phyloP scores from a whole-genome alignment of 75 land plant genomes.

The Picea sitchensis region DNA sequence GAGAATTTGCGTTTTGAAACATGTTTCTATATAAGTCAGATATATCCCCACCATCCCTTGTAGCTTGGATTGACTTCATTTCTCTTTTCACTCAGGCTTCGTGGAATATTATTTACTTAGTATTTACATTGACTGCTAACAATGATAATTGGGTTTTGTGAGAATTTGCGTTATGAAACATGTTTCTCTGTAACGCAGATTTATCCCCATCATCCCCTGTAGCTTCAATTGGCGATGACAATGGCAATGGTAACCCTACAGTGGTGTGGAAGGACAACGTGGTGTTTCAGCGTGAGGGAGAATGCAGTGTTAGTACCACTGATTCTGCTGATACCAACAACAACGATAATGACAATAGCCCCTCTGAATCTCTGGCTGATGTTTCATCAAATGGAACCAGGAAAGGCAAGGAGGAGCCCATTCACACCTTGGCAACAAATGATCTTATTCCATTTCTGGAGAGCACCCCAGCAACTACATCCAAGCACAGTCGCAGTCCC shows the following conservation, averaged over 20 bases:
- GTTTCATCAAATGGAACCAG: slow-evolving; percentile 1
- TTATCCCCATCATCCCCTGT: background rate
- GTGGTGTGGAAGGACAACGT: slow-evolving; percentile 8
- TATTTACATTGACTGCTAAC: too few species aligned
- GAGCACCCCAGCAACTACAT: background rate
- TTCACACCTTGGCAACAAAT: background rate
- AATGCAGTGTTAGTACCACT: background rate
- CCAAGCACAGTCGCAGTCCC: background rate
- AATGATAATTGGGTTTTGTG: too few species aligned
- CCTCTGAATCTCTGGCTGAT: background rate
- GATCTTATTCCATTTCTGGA: background rate
- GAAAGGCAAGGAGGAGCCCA: background rate
- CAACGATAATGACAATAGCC: background rate
- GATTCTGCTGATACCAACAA: background rate
- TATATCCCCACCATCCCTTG: background rate
- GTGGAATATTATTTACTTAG: too few species aligned
- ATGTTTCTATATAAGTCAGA: background rate
- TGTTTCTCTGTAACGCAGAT: background rate
- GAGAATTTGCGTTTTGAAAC: too few species aligned
- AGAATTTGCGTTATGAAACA: too few species aligned
- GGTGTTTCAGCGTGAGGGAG: slow-evolving; percentile 1
- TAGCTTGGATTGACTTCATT: background rate
- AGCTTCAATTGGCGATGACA: background rate
- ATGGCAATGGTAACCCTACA: background rate
- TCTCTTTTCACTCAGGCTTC: too few species aligned